Percentiles rank a stretch among this genome's conserved stretches.
Evolutionary conservation across 306 rosid species (phyloP).

Genomic region (Inga leiocalycina): DNA sequence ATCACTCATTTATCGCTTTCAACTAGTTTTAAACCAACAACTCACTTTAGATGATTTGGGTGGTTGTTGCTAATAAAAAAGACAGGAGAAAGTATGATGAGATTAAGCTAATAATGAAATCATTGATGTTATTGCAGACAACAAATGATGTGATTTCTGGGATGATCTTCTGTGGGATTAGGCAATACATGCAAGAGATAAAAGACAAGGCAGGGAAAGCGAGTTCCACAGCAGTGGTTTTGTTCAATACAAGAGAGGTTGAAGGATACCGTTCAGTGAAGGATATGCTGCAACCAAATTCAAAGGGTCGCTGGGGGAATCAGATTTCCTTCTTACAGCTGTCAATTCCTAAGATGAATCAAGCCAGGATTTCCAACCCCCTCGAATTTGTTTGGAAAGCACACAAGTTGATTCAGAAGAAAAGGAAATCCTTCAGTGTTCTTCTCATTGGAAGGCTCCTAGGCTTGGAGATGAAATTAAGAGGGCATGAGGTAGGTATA

Average conservation of each 20-base stretch:
- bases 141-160: slow-evolving; percentile 58
- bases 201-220: slow-evolving; percentile 16
- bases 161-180: slow-evolving; percentile 45
- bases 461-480: slow-evolving; percentile 48
- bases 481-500: slow-evolving; percentile 53
- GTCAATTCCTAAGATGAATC: slow-evolving; percentile 48
- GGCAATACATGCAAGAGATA: slow-evolving; percentile 61
- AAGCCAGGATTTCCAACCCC: slow-evolving; percentile 44
- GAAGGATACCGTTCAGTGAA: slow-evolving; percentile 46
- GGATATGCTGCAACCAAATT: slow-evolving; percentile 50
- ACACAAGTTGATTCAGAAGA: slow-evolving; percentile 40
- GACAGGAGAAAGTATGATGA: too few relatives aligned
- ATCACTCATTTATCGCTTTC: too few relatives aligned
- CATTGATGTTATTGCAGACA: slow-evolving; percentile 38
- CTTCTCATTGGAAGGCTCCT: slow-evolving; percentile 35
- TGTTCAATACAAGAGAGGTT: slow-evolving; percentile 58
- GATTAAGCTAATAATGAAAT: background rate
- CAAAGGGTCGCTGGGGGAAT: slow-evolving; percentile 58
- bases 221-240: slow-evolving; percentile 50
- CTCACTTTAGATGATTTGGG: too few relatives aligned
- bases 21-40: too few relatives aligned
- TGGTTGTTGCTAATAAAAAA: background rate
- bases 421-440: slow-evolving; percentile 48
- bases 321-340: slow-evolving; percentile 44
- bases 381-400: slow-evolving; percentile 53